These are phyloP conservation scores for Phaseolus lunatus DNA, from an alignment of 306 rosid species.

Conservation along the genomic window DNA sequence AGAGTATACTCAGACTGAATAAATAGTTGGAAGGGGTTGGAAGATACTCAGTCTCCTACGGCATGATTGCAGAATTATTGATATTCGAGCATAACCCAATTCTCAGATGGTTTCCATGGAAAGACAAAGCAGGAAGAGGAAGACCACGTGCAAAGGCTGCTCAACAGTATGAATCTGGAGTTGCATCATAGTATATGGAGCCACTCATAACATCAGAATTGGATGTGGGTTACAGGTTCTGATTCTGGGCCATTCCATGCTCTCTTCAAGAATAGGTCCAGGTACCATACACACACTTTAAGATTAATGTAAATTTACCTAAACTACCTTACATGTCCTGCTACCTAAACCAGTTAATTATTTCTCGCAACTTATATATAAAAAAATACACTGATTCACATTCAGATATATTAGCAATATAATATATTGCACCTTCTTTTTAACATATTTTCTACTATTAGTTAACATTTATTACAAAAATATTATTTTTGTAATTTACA, in stretches of 20 bases:
- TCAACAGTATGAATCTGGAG: constrained; percentile 22
- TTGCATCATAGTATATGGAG: constrained; percentile 13
- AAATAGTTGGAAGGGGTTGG: constrained; percentile 36
- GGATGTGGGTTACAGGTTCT: constrained; percentile 32
- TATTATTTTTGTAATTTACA: no score
- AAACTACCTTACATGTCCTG: neutral
- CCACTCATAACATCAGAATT: constrained; percentile 18
- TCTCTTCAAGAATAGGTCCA: constrained; percentile 19
- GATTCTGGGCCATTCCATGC: constrained; percentile 27
- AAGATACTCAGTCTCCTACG: constrained; percentile 5
- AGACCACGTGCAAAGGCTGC: constrained; percentile 27
- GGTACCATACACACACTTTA: neutral
- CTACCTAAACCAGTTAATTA: neutral
- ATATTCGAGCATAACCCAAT: constrained; percentile 20
- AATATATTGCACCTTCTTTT: no score
- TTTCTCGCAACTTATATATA: neutral
- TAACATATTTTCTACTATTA: no score
- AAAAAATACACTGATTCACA: neutral
- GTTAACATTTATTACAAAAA: no score
- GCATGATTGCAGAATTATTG: neutral
- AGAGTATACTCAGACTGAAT: constrained; percentile 81
- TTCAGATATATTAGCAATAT: no score
- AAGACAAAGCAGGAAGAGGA: constrained; percentile 37
- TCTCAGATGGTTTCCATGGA: constrained; percentile 27
- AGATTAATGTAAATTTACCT: constrained; percentile 1